Evolutionary conservation across 2,329 filamentous ascomycete species (phyloP), one percentile per base, ranked within the genome.

Genomic region (Annulohypoxylon truncatum): DNA sequence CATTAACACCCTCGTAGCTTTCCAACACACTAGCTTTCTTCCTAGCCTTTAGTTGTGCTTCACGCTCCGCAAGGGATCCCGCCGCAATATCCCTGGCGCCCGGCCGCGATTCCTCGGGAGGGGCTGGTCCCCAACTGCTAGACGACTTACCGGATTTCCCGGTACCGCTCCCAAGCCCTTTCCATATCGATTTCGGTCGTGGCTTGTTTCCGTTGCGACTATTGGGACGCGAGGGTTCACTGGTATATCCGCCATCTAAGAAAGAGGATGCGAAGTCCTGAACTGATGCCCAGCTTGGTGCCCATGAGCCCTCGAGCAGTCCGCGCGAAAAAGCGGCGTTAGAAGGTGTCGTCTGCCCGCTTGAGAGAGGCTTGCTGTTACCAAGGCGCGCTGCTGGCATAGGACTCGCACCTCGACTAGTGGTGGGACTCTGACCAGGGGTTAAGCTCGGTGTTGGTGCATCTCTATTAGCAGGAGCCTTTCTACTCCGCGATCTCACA

Each of bases 1-100:
- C 86, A 64, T 88, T 88, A 33, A 87, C 85, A 13, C 86, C 85
- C 5, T 88, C 85, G 57, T 89, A 83, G 58, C 85, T 88, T 73
- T 90, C 87, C 44, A 90, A 74, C 2, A 90, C 81, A 68, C 85
- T 88, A 22, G 85, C 87, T 42, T 81, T 88, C 73, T 83, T 86
- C 62, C 83, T 84, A 15, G 86, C 84, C 69, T 82, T 86, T 52
- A 89, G 76, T 26, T 83, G 82, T 8, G 84, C 82, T 33, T 89
- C 83, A 59, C 86, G 82, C 62, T 87, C 81, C 2, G 81, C 83
- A 24, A 82, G 75, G 40, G 85, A 86, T 7, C 87, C 87, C 10
- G 83, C 81, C 0, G 84, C 87, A 52, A 89, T 84, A 58, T 86
- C 83, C 35, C 80, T 76, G 24, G 83, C 74, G 4, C 76, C 76